Percentiles rank a stretch among this genome's conserved stretches.
These are phyloP conservation scores for Geosiphon pyriformis DNA, from an alignment of 192 early-diverging fungal genomes.

Conservation along the genomic window DNA sequence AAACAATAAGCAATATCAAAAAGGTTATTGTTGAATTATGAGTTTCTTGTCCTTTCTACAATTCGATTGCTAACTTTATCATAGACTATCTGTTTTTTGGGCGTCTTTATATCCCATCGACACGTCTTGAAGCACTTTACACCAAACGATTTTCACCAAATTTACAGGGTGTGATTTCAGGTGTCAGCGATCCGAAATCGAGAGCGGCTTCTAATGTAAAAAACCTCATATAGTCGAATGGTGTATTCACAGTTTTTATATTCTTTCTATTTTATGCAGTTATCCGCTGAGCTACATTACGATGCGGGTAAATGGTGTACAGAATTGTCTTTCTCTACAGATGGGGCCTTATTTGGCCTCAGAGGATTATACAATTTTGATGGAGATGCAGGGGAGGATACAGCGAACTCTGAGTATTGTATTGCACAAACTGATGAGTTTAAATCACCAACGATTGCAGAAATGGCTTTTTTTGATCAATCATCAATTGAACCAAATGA, in stretches of 20 bases:
- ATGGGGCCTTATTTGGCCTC: constrained; percentile 74
- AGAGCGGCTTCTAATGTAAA: constrained; percentile 45
- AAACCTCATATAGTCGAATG: not conserved
- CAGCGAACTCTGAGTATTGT: too few relatives aligned
- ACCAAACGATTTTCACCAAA: constrained; percentile 47
- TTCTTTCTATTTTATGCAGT: constrained; percentile 29
- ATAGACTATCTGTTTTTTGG: constrained; percentile 65
- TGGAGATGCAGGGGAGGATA: constrained; percentile 30
- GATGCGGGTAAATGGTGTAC: constrained; percentile 66
- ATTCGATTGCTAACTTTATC: not conserved
- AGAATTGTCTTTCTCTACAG: constrained; percentile 69
- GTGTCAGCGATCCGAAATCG: constrained; percentile 51
- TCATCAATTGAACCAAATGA: constrained; percentile 11
- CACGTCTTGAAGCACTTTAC: constrained; percentile 60
- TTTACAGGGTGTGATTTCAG: constrained; percentile 55
- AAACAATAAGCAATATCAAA: too few relatives aligned
- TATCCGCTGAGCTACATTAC: constrained; percentile 65
- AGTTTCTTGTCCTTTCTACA: not conserved
- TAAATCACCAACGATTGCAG: constrained; percentile 17
- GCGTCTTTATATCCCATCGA: constrained; percentile 64
- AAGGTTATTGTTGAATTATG: not conserved
- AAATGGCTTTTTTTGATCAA: not conserved
- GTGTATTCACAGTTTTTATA: not conserved
- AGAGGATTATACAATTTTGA: constrained; percentile 77
- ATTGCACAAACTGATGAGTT: constrained; percentile 27